Percentiles rank a stretch among this genome's conserved stretches.
phyloP scores from a whole-genome alignment of 805 yeast species.

The Ascoidea tarda region DNA sequence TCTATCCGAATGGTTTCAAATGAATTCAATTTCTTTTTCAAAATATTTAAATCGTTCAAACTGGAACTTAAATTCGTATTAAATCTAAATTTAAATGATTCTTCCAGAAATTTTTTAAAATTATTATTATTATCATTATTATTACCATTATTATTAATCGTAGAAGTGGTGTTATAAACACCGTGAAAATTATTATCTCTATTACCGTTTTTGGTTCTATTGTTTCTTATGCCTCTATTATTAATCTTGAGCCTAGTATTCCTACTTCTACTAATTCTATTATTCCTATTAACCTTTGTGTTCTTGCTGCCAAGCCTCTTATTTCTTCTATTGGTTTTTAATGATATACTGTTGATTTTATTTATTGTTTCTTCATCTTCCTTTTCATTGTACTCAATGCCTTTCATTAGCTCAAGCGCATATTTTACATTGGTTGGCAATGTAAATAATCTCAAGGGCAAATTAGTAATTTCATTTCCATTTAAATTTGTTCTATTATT shows the following conservation, averaged over 20 bases:
- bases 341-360: neutral
- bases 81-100: neutral
- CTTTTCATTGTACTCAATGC: neutral
- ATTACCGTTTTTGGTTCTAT: too few relatives aligned
- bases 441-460: neutral
- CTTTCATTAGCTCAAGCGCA: neutral
- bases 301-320: neutral
- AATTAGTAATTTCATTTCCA: neutral
- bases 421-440: neutral
- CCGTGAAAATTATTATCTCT: too few relatives aligned
- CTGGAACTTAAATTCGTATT: neutral
- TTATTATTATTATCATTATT: neutral
- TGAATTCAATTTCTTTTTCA: neutral
- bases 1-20: neutral
- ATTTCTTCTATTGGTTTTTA: neutral
- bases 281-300: neutral
- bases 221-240: too few relatives aligned
- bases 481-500: neutral
- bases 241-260: too few relatives aligned
- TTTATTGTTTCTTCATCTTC: neutral
- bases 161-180: too few relatives aligned
- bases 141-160: too few relatives aligned
- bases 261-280: neutral
- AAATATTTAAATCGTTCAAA: neutral
- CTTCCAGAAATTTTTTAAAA: neutral